Conservation (phyloP, 2,329 filamentous ascomycete species). For the Scortechinia acanthostroma region DNA sequence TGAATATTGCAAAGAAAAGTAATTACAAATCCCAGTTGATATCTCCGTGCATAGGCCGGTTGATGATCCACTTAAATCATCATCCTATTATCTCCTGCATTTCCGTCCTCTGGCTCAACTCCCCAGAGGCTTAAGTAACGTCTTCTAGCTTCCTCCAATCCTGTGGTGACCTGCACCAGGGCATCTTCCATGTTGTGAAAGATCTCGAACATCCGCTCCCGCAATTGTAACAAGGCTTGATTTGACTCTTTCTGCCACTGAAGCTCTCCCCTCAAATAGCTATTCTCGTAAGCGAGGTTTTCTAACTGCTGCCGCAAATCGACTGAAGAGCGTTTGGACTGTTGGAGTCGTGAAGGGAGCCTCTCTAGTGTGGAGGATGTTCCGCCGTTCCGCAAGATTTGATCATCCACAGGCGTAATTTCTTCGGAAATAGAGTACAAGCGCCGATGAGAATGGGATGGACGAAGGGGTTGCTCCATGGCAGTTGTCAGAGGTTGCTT, state of each 20-base stretch:
- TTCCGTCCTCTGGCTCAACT: no score
- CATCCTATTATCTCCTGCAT: no score
- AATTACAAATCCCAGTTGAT: no score
- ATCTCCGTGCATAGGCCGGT: no score
- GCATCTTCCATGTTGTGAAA: not conserved
- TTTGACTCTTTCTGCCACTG: not conserved
- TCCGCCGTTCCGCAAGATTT: not conserved
- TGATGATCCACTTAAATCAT: no score
- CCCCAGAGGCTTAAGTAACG: not conserved
- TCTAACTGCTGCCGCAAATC: not conserved
- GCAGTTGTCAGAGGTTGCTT: no score
- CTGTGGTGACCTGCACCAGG: not conserved
- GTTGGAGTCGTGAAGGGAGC: not conserved
- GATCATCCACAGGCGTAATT: not conserved
- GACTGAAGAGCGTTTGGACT: not conserved
- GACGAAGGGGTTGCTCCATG: no score
- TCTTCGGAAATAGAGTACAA: slow-evolving; percentile 1
- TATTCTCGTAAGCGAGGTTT: not conserved
- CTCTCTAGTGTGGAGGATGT: not conserved
- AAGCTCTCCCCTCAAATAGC: not conserved
- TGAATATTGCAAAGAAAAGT: no score
- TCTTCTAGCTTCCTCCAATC: not conserved
- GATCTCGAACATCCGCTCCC: not conserved
- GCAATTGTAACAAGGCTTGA: not conserved
- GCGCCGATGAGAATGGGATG: no score